Evolutionary conservation across 179 eudicot species (phyloP).

Genomic region (Silene noctiflora): DNA sequence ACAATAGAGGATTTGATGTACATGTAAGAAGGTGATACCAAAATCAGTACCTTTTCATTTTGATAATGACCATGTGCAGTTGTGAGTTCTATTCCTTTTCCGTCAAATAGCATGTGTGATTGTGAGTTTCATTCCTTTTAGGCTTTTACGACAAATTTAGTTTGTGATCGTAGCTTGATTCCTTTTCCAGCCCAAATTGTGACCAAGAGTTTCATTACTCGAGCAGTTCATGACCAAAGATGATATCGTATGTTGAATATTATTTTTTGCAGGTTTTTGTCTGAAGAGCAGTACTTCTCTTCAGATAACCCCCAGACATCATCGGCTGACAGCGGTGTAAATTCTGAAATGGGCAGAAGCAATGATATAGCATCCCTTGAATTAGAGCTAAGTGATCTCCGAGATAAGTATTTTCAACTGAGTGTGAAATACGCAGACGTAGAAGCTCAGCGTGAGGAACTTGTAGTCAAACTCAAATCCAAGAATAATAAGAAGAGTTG

Average conservation of each 20-base stretch:
- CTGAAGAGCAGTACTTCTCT: slow-evolving; percentile 29
- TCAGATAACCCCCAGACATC: slow-evolving; percentile 19
- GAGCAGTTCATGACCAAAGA: not conserved
- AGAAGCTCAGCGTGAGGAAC: slow-evolving; percentile 80
- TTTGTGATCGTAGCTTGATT: too few species aligned
- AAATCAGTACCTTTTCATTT: too few species aligned
- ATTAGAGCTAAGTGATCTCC: slow-evolving; percentile 70
- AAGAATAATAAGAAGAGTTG: slow-evolving; percentile 52
- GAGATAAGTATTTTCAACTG: slow-evolving; percentile 75
- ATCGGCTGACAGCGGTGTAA: slow-evolving; percentile 22
- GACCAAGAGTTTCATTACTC: not conserved
- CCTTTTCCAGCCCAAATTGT: not conserved
- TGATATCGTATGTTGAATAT: not conserved
- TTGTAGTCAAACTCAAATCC: slow-evolving; percentile 78
- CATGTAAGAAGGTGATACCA: too few species aligned
- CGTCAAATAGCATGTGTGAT: too few species aligned
- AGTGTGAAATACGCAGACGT: slow-evolving; percentile 94
- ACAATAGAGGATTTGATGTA: too few species aligned
- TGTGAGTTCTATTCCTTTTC: too few species aligned
- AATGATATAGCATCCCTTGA: slow-evolving; percentile 47
- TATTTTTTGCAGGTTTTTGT: slow-evolving; percentile 32
- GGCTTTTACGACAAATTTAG: too few species aligned
- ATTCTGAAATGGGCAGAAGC: slow-evolving; percentile 32
- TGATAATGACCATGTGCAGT: too few species aligned
- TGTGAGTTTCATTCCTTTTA: too few species aligned